Base-by-base conservation (phyloP, 2,329 filamentous ascomycete species). In the Xylariaceae sp. region DNA sequence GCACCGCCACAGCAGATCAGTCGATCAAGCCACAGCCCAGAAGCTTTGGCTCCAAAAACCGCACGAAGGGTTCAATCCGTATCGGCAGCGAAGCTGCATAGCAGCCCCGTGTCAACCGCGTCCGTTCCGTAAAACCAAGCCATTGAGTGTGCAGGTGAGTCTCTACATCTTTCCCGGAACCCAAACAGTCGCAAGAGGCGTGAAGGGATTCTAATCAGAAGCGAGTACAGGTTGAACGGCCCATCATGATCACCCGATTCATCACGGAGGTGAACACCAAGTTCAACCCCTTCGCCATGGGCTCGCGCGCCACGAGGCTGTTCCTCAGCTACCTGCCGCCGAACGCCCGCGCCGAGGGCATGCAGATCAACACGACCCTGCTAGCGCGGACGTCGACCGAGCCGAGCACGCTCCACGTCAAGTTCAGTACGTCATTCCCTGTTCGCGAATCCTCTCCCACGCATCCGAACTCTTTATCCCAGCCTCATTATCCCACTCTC, bases 201-300 rank as follows among this genome's bases (percentile, higher is more conserved):
- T 11, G 23, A 17, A 10, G n/a, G 9, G 6, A 23, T 4, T 17
- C 50, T 45, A 17, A 17, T 9, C n/a, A 15, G 9, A 17, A 37
- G 3, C 18, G 35, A 48, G n/a, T 15, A 37, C 18, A 56, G 44
- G 23, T 17, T 23, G 4, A 42, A 37, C 15, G 37, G 37, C 18
- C 48, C 61, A 66, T 52, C 49, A 94, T 94, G 90, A 90, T 94
- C 62, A 93, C 89, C 61, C 86, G 87, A 73, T 94, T 90, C 79
- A 84, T 95, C 74, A 93, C 92, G 74, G 85, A 91, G 73, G 86
- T 97, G 69, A 86, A 92, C 70, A 88, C 91, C 66, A 86, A 85
- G 73, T 97, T 97, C 85, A 96, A 96, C 77, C 93, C 94, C 45
- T 97, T 97, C 83, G 88, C 86, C 34, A 77, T 82, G 23, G 81